Evolutionary conservation across 495 filamentous ascomycete genomes (phyloP), one percentile per base, ranked within the genome.

Genomic region (Xylaria acuta): DNA sequence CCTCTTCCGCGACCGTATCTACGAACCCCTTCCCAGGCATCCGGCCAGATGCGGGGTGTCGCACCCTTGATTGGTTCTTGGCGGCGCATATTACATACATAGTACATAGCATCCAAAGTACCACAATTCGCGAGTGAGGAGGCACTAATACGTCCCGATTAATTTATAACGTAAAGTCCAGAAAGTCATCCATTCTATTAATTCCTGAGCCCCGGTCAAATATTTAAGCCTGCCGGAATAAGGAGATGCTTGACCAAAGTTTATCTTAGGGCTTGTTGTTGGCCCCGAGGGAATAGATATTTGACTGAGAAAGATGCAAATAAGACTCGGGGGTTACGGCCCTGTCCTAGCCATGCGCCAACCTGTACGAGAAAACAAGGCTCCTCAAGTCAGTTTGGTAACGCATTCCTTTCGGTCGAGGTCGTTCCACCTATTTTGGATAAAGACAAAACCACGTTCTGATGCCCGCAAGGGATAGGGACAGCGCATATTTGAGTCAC

Each of bases 21-120:
- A 32, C 53, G 27, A 27, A 11, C 12, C 34, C 30, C 32, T 60
- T 11, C 16, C 16, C 56, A 11, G 9, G 1, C 20, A 2, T 22
- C 58, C 32, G 60, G 38, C 22, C 60, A 40, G 38, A 64, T 64
- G 60, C 60, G 60, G 60, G 60, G 38, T 64, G n/a, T 27, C 14
- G 2, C 38, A 25, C n/a, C 38, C 30, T 38, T 43, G 59, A 63
- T 63, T 40, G 38, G 60, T 11, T 34, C 41, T 34, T 20, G 18
- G 2, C 30, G 53, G 25, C n/a, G 2, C n/a, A 22, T 22, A 54
- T 54, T 54, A 54, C 11, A 12, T 32, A 47, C 45, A n/a, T n/a
- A n/a, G n/a, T n/a, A n/a, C n/a, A n/a, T n/a, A n/a, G n/a, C n/a
- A n/a, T n/a, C n/a, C 22, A 54, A 16, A 5, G 51, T 14, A n/a